Base-by-base conservation (phyloP, 495 filamentous ascomycete species). In the Durotheca rogersii region DNA sequence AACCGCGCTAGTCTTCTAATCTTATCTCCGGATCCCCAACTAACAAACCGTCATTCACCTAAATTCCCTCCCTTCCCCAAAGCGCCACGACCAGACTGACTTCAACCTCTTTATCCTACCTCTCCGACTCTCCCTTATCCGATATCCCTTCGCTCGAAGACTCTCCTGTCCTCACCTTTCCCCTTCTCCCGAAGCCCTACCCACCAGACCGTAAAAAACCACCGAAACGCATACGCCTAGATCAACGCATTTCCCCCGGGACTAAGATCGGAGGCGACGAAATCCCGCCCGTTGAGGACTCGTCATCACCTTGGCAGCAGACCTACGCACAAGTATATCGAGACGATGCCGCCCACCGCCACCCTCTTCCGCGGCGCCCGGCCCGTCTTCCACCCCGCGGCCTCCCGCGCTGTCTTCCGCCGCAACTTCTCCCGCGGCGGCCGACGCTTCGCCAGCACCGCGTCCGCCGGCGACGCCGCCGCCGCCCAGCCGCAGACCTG, bases 361-460 rank as follows among this genome's bases (percentile, higher is more conserved):
- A 68, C 61, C 63, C 43, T 72, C 57, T 69, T 72, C 59, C 70
- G 79, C 64, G 74, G 81, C 61, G 71, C 82, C 52, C 67, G 73
- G 43, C 73, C 74, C 46, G 55, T 64, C 23, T 71, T 77, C 64
- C 70, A 70, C 51, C 62, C 63, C 18, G 40, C 58, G 6, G 56
- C 58, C 44, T 65, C 51, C 40, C 69, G 63, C 56, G 60, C 54
- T 39, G 51, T 39, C 67, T 81, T 82, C 77, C 73, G 72, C 67
- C 64, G 73, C 62, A 63, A 70, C 53, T 51, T 76, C 56, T 62
- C 78, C 57, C 66, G 70, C 53, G 69, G 74, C 60, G 73, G 78
- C 39, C 79, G 77, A 60, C 82, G 85, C 40, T 87, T 81, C 64
- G 82, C 87, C 65, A 87, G 78, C 68, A 82, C 83, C 25, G 72